These are phyloP conservation scores for Epichloe sibirici DNA, from an alignment of 2,329 filamentous ascomycete species.

Conservation along the genomic window DNA sequence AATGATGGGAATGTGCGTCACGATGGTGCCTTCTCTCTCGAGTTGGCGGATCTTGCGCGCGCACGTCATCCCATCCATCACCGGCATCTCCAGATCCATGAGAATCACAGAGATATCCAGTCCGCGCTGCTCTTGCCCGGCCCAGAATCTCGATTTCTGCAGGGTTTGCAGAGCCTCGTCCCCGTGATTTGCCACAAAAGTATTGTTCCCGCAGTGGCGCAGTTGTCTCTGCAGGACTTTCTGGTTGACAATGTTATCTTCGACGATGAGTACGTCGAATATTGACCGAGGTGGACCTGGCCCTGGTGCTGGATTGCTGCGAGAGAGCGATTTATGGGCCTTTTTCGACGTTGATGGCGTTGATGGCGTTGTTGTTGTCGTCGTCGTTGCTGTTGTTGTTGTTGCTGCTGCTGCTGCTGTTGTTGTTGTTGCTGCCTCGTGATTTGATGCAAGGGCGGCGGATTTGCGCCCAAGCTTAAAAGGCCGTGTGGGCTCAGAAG, in stretches of 20 bases:
- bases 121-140: slow-evolving; percentile 31
- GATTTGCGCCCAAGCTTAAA: slow-evolving; percentile 23
- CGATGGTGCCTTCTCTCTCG: slow-evolving; percentile 48
- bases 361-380: too few species aligned
- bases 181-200: slow-evolving; percentile 52
- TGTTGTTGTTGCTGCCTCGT: slow-evolving; percentile 9
- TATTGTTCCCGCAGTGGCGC: slow-evolving; percentile 46
- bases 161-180: slow-evolving; percentile 48
- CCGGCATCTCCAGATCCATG: slow-evolving; percentile 76
- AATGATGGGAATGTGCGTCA: slow-evolving; percentile 61
- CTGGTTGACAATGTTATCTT: slow-evolving; percentile 58
- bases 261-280: slow-evolving; percentile 51
- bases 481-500: slow-evolving; percentile 24
- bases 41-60: slow-evolving; percentile 56
- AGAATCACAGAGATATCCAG: slow-evolving; percentile 54
- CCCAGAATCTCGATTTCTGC: slow-evolving; percentile 44
- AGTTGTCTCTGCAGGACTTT: slow-evolving; percentile 50
- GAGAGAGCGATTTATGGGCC: not conserved
- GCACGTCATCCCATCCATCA: slow-evolving; percentile 72
- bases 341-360: not conserved
- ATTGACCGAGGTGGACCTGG: slow-evolving; percentile 15
- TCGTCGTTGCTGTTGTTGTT: too few species aligned
- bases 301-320: slow-evolving; percentile 6
- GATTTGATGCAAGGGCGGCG: not conserved
- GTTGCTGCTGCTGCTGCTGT: slow-evolving; percentile 8